A percentile compares a stretch with the other conserved stretches of the same genome.
Evolutionary conservation across 306 rosid species (phyloP).

Genomic region (Acacia confusa): DNA sequence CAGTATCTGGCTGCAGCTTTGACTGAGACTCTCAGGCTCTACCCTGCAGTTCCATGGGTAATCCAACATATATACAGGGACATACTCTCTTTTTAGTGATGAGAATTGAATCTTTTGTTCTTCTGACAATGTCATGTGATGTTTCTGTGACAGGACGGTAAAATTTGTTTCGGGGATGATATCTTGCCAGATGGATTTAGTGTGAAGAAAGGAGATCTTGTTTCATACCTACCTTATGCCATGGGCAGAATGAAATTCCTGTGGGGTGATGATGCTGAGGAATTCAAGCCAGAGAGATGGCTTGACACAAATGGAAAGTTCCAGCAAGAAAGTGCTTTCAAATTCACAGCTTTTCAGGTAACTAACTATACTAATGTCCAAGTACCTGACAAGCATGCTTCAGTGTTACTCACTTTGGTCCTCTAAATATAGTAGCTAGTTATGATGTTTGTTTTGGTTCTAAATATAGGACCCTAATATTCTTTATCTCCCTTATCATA

Average conservation of each 20-base stretch:
- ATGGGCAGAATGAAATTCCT: slow-evolving; percentile 71
- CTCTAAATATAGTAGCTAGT: neutral
- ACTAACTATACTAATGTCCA: neutral
- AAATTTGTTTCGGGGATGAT: slow-evolving; percentile 53
- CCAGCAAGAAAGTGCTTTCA: slow-evolving; percentile 55
- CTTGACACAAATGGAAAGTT: slow-evolving; percentile 46
- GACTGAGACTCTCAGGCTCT: slow-evolving; percentile 60
- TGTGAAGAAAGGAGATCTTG: slow-evolving; percentile 59
- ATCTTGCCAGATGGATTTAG: slow-evolving; percentile 58
- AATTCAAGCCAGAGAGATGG: slow-evolving; percentile 68
- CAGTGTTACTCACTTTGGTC: neutral
- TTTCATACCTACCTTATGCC: slow-evolving; percentile 48
- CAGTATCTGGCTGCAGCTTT: slow-evolving; percentile 56
- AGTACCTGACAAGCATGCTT: neutral
- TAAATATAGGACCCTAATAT: neutral
- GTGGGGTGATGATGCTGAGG: slow-evolving; percentile 75
- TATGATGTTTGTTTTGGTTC: neutral
- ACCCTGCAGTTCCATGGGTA: slow-evolving; percentile 71
- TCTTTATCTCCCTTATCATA: neutral
- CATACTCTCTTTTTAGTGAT: neutral
- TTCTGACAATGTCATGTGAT: slow-evolving; percentile 26
- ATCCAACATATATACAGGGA: neutral
- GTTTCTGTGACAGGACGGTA: slow-evolving; percentile 42
- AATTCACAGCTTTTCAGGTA: slow-evolving; percentile 68
- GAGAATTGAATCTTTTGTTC: neutral